Evolutionary conservation across 768 basidiomycete species (phyloP).

Genomic region (Atractiella rhizophila): DNA sequence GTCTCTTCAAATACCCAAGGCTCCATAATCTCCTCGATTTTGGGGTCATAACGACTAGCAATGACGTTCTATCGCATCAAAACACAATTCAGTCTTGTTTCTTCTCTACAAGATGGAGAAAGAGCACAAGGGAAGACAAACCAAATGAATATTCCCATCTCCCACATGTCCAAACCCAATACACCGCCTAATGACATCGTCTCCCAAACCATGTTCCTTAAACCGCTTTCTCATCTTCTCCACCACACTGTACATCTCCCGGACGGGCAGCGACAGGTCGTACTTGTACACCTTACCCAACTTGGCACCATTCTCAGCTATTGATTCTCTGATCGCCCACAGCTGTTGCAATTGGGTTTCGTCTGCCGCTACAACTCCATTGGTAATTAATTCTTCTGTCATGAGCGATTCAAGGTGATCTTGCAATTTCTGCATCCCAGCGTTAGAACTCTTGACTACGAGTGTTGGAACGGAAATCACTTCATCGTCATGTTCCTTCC

Average conservation of each 20-base stretch:
- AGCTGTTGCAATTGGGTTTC: slow-evolving; percentile 66
- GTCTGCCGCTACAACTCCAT: slow-evolving; percentile 74
- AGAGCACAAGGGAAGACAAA: neutral
- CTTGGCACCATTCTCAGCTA: slow-evolving; percentile 77
- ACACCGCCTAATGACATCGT: slow-evolving; percentile 40
- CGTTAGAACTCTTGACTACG: neutral
- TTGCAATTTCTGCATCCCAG: slow-evolving; percentile 45
- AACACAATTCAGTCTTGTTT: neutral
- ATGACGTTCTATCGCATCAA: slow-evolving; percentile 60
- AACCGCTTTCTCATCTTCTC: slow-evolving; percentile 52
- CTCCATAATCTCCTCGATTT: slow-evolving; percentile 66
- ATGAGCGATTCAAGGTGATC: slow-evolving; percentile 52
- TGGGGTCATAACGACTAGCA: slow-evolving; percentile 52
- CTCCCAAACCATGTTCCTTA: slow-evolving; percentile 21
- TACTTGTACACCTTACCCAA: slow-evolving; percentile 94
- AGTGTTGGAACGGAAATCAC: slow-evolving; percentile 24
- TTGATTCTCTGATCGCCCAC: slow-evolving; percentile 75
- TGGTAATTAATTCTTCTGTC: slow-evolving; percentile 47
- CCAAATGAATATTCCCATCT: slow-evolving; percentile 28
- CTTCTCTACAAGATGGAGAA: neutral
- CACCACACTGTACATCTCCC: slow-evolving; percentile 64
- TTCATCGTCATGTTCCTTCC: slow-evolving; percentile 78
- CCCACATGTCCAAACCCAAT: slow-evolving; percentile 92
- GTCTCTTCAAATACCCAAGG: slow-evolving; percentile 63
- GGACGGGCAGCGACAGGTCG: slow-evolving; percentile 50